A percentile compares a stretch with the other conserved stretches of the same genome.
Conservation (phyloP, 1,284 basidiomycete species). For the Lentinula novae-zelandiae region DNA sequence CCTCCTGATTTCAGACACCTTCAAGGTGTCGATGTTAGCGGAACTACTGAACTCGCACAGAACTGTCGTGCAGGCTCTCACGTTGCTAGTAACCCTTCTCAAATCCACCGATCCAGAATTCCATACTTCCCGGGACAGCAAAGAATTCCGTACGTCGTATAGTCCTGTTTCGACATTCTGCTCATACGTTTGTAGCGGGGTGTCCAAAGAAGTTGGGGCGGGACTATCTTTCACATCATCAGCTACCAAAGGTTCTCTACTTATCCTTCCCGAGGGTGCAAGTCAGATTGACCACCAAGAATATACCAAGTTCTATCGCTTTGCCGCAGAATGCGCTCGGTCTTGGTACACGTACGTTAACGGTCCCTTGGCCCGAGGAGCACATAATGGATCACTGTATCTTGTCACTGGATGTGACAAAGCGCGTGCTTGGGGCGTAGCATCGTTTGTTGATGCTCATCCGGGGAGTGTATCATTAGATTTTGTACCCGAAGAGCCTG, state of each 20-base stretch:
- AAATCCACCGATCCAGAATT: neutral
- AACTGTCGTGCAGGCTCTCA: neutral
- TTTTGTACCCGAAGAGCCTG: neutral
- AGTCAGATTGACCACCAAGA: neutral
- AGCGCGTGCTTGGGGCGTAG: slow-evolving; percentile 5
- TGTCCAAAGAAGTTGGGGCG: neutral
- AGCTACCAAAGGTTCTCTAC: neutral
- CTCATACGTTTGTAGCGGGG: neutral
- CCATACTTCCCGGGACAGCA: neutral
- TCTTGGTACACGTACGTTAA: slow-evolving; percentile 11
- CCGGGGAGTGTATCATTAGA: neutral
- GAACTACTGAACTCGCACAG: neutral
- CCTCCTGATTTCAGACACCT: slow-evolving; percentile 22
- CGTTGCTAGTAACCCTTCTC: neutral
- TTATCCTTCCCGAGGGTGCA: slow-evolving; percentile 12
- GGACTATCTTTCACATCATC: neutral
- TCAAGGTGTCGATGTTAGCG: neutral
- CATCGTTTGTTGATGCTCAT: neutral
- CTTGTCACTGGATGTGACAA: slow-evolving; percentile 15
- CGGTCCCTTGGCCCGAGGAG: slow-evolving; percentile 1
- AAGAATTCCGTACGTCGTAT: neutral
- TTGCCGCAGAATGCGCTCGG: neutral
- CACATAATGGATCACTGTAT: slow-evolving; percentile 11
- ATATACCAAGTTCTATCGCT: neutral
- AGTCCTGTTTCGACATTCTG: too few species aligned